These are phyloP conservation scores for Pisolithus thermaeus DNA, from an alignment of 1,284 basidiomycete genomes.

Conservation along the genomic window DNA sequence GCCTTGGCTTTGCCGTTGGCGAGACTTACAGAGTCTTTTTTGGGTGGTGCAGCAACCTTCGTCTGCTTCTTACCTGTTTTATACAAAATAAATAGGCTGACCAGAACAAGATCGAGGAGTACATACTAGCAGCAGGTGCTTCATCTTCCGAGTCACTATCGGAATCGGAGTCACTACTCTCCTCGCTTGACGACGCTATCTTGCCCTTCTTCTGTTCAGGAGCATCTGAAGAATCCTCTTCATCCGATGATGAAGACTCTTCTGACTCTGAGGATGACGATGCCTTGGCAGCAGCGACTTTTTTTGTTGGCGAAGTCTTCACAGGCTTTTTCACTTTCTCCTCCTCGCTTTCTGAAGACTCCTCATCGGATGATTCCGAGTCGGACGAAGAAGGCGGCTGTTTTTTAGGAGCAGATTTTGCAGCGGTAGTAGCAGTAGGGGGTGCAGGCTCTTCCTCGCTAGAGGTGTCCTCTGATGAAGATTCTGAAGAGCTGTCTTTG, in stretches of 20 bases:
- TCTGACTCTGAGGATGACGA: not conserved
- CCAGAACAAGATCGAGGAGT: not conserved
- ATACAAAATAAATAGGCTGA: not conserved
- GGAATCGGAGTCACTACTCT: not conserved
- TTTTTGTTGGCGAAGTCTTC: not conserved
- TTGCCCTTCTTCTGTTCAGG: not conserved
- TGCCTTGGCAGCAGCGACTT: not conserved
- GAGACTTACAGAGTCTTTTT: not conserved
- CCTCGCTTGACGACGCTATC: not conserved
- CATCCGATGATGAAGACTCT: not conserved
- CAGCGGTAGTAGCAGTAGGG: not conserved
- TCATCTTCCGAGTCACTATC: not conserved
- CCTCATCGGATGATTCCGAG: conserved; percentile 2
- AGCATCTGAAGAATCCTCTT: not conserved
- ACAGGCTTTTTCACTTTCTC: conserved; percentile 11
- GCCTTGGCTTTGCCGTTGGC: not conserved
- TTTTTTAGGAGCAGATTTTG: conserved; percentile 1
- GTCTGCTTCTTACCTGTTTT: not conserved
- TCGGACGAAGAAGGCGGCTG: not conserved
- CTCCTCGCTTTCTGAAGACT: conserved; percentile 9
- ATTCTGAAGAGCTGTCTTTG: conserved; percentile 22
- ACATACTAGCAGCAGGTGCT: not conserved
- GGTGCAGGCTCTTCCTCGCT: not conserved
- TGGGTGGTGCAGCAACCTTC: not conserved
- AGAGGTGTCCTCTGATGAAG: conserved; percentile 1